Evolutionary conservation across 345 rosid species (phyloP).

Genomic region (Rhodamnia rubescens): DNA sequence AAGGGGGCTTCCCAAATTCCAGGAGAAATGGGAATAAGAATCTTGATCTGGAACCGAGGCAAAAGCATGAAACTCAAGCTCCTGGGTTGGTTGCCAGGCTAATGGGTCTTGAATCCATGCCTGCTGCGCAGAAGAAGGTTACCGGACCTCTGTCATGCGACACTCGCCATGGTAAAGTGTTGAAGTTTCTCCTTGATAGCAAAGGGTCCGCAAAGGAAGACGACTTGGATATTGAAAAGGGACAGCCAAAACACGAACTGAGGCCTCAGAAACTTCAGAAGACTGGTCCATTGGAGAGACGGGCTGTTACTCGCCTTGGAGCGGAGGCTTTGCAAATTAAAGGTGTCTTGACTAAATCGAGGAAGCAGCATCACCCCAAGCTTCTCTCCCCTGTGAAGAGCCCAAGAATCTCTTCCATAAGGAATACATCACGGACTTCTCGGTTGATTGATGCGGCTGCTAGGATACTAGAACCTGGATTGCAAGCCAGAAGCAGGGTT

Average conservation of each 20-base stretch:
- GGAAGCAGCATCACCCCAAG: slow-evolving; percentile 52
- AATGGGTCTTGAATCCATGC: slow-evolving; percentile 94
- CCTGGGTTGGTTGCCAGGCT: slow-evolving; percentile 87
- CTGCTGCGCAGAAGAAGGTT: slow-evolving; percentile 46
- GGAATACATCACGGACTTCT: slow-evolving; percentile 41
- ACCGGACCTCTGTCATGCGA: slow-evolving; percentile 25
- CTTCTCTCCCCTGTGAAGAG: slow-evolving; percentile 57
- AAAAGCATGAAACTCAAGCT: slow-evolving; percentile 39
- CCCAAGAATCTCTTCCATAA: slow-evolving; percentile 41
- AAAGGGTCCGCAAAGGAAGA: slow-evolving; percentile 5
- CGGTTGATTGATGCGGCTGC: slow-evolving; percentile 79
- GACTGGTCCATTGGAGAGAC: slow-evolving; percentile 41
- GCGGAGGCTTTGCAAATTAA: slow-evolving; percentile 76
- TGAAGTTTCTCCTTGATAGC: slow-evolving; percentile 1
- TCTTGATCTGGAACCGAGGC: slow-evolving; percentile 26
- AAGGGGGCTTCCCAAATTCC: slow-evolving; percentile 48
- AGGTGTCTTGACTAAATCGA: slow-evolving; percentile 50
- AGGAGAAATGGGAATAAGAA: slow-evolving; percentile 26
- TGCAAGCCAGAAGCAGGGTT: slow-evolving; percentile 51
- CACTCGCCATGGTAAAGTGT: slow-evolving; percentile 15
- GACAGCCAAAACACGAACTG: slow-evolving; percentile 25
- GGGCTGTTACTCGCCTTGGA: slow-evolving; percentile 57
- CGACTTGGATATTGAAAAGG: slow-evolving; percentile 20
- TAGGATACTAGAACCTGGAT: slow-evolving; percentile 81
- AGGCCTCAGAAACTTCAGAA: slow-evolving; percentile 91